Evolutionary conservation across 2,329 filamentous ascomycete species (phyloP).

Genomic region (Anthostomella pinea): DNA sequence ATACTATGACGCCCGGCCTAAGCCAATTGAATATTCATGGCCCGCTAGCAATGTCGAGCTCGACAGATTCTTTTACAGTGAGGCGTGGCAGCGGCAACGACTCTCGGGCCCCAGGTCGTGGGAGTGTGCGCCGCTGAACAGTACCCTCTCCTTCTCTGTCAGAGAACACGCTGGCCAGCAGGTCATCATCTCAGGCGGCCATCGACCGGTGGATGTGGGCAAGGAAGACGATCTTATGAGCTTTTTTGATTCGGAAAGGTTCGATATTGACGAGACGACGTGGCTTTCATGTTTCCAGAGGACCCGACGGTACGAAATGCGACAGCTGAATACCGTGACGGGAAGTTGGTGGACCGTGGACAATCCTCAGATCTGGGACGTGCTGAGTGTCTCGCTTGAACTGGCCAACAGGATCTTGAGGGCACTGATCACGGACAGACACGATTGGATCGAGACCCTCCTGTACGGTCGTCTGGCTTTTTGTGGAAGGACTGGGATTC

Average conservation of each 20-base stretch:
- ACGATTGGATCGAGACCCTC: slow-evolving; percentile 2
- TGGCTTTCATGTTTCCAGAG: slow-evolving; percentile 2
- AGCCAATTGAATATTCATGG: no score
- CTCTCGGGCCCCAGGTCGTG: not conserved
- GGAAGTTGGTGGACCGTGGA: slow-evolving; percentile 3
- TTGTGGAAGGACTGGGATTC: no score
- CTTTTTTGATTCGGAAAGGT: not conserved
- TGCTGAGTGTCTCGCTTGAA: not conserved
- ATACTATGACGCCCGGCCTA: slow-evolving; percentile 1
- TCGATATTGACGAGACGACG: slow-evolving; percentile 1
- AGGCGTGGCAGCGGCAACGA: no score
- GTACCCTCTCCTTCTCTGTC: slow-evolving; percentile 1
- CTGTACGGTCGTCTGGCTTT: slow-evolving; percentile 4
- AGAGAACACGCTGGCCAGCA: no score
- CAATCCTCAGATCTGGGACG: slow-evolving; percentile 2
- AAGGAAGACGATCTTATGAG: not conserved
- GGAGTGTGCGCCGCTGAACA: not conserved
- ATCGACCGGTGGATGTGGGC: not conserved
- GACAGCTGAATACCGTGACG: not conserved
- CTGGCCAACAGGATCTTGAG: slow-evolving; percentile 3
- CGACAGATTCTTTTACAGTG: no score
- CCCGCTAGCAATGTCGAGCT: no score
- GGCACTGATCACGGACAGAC: slow-evolving; percentile 1
- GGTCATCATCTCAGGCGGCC: slow-evolving; percentile 1
- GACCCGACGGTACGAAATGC: slow-evolving; percentile 1